Percentiles rank a stretch among this genome's conserved stretches.
Evolutionary conservation across 2,329 filamentous ascomycete genomes (phyloP).

Genomic region (Beauveria sp.): DNA sequence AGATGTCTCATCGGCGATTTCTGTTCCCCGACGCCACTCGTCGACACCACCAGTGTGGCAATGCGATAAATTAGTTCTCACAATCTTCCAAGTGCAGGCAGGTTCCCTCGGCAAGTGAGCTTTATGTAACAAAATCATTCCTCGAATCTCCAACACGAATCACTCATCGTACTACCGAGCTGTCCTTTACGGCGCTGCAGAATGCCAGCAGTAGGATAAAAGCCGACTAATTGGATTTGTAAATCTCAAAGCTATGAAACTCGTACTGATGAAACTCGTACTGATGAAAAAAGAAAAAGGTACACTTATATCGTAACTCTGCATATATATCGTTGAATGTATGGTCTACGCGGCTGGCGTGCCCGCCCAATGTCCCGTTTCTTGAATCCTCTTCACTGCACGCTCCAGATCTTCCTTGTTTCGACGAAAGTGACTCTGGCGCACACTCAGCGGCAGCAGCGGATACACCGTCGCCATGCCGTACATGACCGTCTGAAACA

Average conservation of each 20-base stretch:
- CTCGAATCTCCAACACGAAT: too few species aligned
- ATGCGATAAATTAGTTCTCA: not conserved
- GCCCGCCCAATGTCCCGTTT: conserved; percentile 14
- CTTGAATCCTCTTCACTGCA: conserved; percentile 15
- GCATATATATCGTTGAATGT: not conserved
- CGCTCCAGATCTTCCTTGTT: conserved; percentile 21
- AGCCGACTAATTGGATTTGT: too few species aligned
- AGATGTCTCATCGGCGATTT: too few species aligned
- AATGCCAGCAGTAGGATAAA: too few species aligned
- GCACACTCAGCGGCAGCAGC: conserved; percentile 12
- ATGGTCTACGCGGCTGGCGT: not conserved
- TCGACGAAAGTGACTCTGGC: conserved; percentile 16
- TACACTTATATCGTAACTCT: not conserved
- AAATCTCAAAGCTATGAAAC: not conserved
- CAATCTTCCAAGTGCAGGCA: not conserved
- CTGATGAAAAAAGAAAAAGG: too few species aligned
- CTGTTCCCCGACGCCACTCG: too few species aligned
- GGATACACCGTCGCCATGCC: conserved; percentile 21
- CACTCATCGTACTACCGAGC: too few species aligned
- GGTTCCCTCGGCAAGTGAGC: too few species aligned
- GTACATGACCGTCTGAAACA: conserved; percentile 17
- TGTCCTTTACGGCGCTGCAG: too few species aligned
- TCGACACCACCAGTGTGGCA: not conserved
- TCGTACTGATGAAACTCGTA: not conserved
- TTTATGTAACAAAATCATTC: too few species aligned